A percentile compares a stretch with the other conserved stretches of the same genome.
Conservation (phyloP, 1,284 basidiomycete species). For the Apiotrichum akiyoshidainum region DNA sequence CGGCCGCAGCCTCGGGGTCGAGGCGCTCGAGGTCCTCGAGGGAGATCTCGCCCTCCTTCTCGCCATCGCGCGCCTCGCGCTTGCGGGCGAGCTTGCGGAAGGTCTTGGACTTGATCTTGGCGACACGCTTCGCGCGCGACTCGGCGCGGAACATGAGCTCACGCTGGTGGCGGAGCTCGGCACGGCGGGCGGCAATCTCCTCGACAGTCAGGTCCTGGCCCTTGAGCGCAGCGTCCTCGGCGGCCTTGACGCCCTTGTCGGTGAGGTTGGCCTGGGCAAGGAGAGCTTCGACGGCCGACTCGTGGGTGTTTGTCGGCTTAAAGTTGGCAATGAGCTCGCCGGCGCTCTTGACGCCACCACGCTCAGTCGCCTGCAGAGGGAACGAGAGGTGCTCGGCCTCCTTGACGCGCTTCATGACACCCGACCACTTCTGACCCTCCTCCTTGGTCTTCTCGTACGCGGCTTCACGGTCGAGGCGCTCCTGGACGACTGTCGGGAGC, state of each 20-base stretch:
- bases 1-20: conserved; percentile 58
- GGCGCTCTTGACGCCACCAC: conserved; percentile 45
- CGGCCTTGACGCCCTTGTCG: conserved; percentile 70
- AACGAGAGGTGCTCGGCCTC: conserved; percentile 92
- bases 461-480: conserved; percentile 85
- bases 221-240: conserved; percentile 77
- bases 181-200: conserved; percentile 75
- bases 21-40: conserved; percentile 55
- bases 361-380: conserved; percentile 74
- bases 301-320: conserved; percentile 75
- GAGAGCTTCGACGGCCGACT: conserved; percentile 71
- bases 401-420: conserved; percentile 81
- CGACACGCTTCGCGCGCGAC: conserved; percentile 80
- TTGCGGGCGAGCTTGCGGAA: conserved; percentile 83
- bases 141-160: conserved; percentile 94
- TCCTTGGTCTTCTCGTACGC: conserved; percentile 90
- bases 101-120: conserved; percentile 94
- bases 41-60: conserved; percentile 40
- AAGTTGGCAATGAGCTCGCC: conserved; percentile 56
- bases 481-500: conserved; percentile 78
- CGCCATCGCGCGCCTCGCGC: conserved; percentile 61
- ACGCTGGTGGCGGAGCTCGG: conserved; percentile 79
- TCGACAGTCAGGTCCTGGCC: conserved; percentile 67
- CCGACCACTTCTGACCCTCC: conserved; percentile 91
- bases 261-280: conserved; percentile 73